Evolutionary conservation across 2,329 filamentous ascomycete species (phyloP).

Genomic region (Aciculosporium take): DNA sequence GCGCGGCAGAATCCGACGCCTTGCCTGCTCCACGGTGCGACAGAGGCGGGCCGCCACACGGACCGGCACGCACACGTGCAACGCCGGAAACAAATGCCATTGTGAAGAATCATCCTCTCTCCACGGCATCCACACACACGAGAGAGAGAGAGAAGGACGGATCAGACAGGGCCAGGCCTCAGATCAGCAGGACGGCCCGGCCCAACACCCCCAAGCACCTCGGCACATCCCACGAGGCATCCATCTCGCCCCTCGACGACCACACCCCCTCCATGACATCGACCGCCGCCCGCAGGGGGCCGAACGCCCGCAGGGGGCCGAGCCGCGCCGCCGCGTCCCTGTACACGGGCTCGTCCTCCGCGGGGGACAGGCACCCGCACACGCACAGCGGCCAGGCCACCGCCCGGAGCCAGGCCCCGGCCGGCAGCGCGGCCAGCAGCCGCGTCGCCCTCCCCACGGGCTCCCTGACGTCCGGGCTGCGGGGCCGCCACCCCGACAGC

Average conservation of each 20-base stretch:
- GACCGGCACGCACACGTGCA: no score
- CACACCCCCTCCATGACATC: conserved; percentile 33
- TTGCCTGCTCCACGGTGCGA: no score
- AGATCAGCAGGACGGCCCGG: conserved; percentile 25
- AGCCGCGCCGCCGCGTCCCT: conserved; percentile 26
- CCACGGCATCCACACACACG: no score
- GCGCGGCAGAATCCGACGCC: no score
- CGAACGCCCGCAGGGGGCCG: conserved; percentile 29
- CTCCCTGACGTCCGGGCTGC: conserved; percentile 24
- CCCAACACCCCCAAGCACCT: conserved; percentile 28
- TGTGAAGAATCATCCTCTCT: no score
- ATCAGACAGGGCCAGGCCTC: no score
- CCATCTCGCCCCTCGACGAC: conserved; percentile 23
- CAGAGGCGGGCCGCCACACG: no score
- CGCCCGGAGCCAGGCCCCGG: conserved; percentile 19
- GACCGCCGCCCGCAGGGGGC: conserved; percentile 28
- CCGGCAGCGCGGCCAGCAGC: conserved; percentile 19
- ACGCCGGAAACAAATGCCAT: no score
- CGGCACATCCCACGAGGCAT: conserved; percentile 29
- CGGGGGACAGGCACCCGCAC: conserved; percentile 25
- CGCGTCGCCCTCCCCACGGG: conserved; percentile 19
- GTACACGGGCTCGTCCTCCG: conserved; percentile 27
- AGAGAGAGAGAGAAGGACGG: no score
- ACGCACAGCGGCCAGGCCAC: conserved; percentile 28
- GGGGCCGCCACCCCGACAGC: conserved; percentile 36